Conservation (phyloP, 106 monocot species). For the Chionographis japonica region DNA sequence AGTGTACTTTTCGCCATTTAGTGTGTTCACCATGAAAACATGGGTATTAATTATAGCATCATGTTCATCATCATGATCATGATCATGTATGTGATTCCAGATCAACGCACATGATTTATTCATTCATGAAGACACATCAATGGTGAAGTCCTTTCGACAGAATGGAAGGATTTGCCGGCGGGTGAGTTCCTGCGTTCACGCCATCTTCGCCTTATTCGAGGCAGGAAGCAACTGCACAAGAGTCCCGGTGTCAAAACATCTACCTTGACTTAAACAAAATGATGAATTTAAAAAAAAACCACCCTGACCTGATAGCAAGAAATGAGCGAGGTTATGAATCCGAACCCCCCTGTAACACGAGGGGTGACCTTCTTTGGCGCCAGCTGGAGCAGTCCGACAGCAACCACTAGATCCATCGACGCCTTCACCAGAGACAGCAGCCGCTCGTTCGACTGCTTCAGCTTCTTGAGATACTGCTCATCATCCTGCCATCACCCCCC, state of each 20-base stretch:
- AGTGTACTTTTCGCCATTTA: too few relatives aligned
- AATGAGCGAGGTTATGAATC: slow-evolving; percentile 78
- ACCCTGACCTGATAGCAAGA: slow-evolving; percentile 85
- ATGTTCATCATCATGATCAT: too few relatives aligned
- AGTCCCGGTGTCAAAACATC: neutral
- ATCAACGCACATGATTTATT: too few relatives aligned
- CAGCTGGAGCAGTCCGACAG: slow-evolving; percentile 80
- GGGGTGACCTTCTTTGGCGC: slow-evolving; percentile 86
- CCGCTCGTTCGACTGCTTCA: slow-evolving; percentile 76
- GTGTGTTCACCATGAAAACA: too few relatives aligned
- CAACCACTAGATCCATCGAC: slow-evolving; percentile 82
- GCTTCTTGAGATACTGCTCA: slow-evolving; percentile 57
- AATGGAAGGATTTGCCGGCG: too few relatives aligned
- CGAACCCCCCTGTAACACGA: slow-evolving; percentile 77
- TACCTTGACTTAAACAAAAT: neutral
- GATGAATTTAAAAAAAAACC: neutral
- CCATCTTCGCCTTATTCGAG: slow-evolving; percentile 43
- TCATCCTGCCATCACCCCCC: slow-evolving; percentile 35
- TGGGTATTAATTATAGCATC: too few relatives aligned
- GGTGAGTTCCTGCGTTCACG: slow-evolving; percentile 17
- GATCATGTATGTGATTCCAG: too few relatives aligned
- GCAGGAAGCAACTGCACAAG: slow-evolving; percentile 77
- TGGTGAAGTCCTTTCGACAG: too few relatives aligned
- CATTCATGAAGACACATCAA: too few relatives aligned
- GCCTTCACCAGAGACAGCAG: slow-evolving; percentile 64